Base-by-base conservation (phyloP, 257 asterid species). In the Solanum chaucha region DNA sequence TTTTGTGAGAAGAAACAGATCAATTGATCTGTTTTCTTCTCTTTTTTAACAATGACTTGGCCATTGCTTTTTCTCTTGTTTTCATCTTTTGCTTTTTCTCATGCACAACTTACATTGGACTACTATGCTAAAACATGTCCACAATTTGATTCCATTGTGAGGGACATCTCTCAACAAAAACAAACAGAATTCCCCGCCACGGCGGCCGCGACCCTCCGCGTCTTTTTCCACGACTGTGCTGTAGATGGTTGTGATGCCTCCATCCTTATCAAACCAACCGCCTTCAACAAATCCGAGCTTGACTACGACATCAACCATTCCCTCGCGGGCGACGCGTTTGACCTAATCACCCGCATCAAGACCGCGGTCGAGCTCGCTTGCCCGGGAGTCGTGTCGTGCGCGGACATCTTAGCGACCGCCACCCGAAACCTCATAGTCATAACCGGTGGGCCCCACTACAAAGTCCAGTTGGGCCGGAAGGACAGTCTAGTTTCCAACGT, bases 241-340 rank as follows among this genome's bases (percentile, higher is more conserved):
- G 97, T 93, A 1, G 98, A 93, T 8, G 99, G 99, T 30, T 94
- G 98, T 87, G 99, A 96, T 88, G 96, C 96, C 64, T 95, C 99
- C 88, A 75, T 96, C 86, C 96, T 96, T 58, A 87, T 96, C 77
- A n/a, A 95, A 59, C 91, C 98, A 88, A 91, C 85, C 89, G 12
- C 91, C 12, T 84, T 88, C 86, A 91, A 87, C 89, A 55, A 15
- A 2, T 89, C 97, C 35, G 98, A 96, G 86, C 94, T 98, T 8
- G 98, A 96, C 77, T 83, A 88, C 10, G 94, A 93, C 55, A 86
- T 94, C 89, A 95, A 96, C 89, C 86, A 75, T 20, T 93, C 96
- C 89, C 95, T 95, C 46, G 96, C 98, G 0, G 98, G 99, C 0
- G 99, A 95, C 84, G 97, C 96, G 20, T 96, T 95, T 85, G 98